Conservation (phyloP, 495 filamentous ascomycete genomes). For the Lasiosphaeriaceae sp. region DNA sequence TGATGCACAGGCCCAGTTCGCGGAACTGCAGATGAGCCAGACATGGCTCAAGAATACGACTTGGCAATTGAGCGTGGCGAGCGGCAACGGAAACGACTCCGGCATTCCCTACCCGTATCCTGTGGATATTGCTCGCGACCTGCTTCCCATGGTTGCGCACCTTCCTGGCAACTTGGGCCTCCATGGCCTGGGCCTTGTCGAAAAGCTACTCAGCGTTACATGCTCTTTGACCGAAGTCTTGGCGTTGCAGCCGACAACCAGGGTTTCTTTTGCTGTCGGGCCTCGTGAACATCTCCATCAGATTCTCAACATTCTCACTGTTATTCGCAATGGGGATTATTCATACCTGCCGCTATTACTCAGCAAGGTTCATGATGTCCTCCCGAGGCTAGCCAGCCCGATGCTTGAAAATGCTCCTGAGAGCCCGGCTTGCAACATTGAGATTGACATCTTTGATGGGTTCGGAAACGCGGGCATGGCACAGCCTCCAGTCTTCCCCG, state of each 20-base stretch:
- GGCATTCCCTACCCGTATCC: constrained; percentile 67
- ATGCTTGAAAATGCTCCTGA: constrained; percentile 53
- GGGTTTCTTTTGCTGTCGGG: constrained; percentile 57
- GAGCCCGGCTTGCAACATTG: constrained; percentile 34
- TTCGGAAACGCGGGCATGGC: constrained; percentile 51
- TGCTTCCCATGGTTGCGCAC: constrained; percentile 61
- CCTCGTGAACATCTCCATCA: constrained; percentile 72
- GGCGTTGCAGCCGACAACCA: constrained; percentile 56
- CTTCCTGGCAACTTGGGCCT: constrained; percentile 64
- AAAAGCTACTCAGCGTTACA: constrained; percentile 74
- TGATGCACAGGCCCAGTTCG: constrained; percentile 61
- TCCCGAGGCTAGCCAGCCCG: constrained; percentile 56
- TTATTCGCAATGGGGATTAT: constrained; percentile 64
- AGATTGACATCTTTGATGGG: constrained; percentile 52
- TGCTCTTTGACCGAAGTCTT: constrained; percentile 72
- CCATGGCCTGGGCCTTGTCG: constrained; percentile 63
- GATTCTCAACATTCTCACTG: constrained; percentile 60
- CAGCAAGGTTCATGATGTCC: constrained; percentile 61
- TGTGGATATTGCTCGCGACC: constrained; percentile 64
- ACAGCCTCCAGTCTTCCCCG: constrained; percentile 32
- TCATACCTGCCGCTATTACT: constrained; percentile 69
- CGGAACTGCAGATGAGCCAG: constrained; percentile 68
- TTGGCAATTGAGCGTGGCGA: constrained; percentile 63
- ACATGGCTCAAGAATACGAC: constrained; percentile 81
- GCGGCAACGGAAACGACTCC: constrained; percentile 44